Evolutionary conservation across 2,329 filamentous ascomycete genomes (phyloP).

Genomic region (Fusarium verticillioides): DNA sequence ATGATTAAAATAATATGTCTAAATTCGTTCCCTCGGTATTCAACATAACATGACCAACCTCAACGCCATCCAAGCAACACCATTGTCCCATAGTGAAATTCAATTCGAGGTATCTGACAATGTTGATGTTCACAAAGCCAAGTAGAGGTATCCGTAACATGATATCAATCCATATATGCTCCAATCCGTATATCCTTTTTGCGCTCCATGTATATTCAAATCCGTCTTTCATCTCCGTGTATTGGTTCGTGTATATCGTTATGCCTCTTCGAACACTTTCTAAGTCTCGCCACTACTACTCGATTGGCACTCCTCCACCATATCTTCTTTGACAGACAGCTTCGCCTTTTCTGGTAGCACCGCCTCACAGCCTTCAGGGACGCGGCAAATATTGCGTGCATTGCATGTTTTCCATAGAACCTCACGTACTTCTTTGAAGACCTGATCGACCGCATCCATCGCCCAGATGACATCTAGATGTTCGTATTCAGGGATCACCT

Average conservation of each 20-base stretch:
- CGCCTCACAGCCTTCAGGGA: slow-evolving; percentile 72
- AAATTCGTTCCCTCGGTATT: not conserved
- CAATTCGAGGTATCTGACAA: slow-evolving; percentile 1
- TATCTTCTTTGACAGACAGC: not conserved
- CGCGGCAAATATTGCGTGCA: slow-evolving; percentile 65
- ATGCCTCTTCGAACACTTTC: not conserved
- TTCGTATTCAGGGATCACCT: slow-evolving; percentile 87
- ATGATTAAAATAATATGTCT: not conserved
- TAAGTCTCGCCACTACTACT: slow-evolving; percentile 38
- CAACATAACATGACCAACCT: not conserved
- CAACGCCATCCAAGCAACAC: slow-evolving; percentile 8
- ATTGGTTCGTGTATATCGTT: slow-evolving; percentile 23
- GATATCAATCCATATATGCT: not conserved
- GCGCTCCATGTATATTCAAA: not conserved
- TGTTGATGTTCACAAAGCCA: not conserved
- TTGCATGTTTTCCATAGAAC: slow-evolving; percentile 84
- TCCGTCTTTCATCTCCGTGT: slow-evolving; percentile 1
- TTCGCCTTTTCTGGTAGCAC: slow-evolving; percentile 53
- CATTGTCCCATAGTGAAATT: not conserved
- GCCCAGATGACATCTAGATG: slow-evolving; percentile 97
- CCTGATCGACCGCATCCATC: slow-evolving; percentile 85
- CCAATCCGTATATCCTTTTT: not conserved
- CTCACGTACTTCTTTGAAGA: slow-evolving; percentile 82
- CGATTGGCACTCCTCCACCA: slow-evolving; percentile 36
- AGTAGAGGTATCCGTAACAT: slow-evolving; percentile 1